A percentile compares a stretch with the other conserved stretches of the same genome.
Evolutionary conservation across 306 rosid genomes (phyloP).

Genomic region (Sechiopsis laciniata): DNA sequence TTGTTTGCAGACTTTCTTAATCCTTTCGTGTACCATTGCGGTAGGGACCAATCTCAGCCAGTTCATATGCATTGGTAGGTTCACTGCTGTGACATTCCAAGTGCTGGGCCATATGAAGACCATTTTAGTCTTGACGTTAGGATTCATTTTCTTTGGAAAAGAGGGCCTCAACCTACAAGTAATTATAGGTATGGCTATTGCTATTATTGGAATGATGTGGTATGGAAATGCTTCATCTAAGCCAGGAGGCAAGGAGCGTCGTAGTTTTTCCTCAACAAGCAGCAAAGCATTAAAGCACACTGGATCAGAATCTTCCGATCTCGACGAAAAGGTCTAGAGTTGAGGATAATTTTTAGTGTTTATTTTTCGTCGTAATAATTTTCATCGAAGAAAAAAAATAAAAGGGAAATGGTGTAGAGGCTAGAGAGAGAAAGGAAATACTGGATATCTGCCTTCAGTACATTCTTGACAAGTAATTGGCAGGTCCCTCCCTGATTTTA

Average conservation of each 20-base stretch:
- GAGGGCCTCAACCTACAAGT: slow-evolving; percentile 67
- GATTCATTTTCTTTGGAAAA: slow-evolving; percentile 72
- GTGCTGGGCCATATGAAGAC: slow-evolving; percentile 86
- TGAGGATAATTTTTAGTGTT: slow-evolving; percentile 6
- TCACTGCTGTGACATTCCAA: slow-evolving; percentile 73
- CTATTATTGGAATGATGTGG: slow-evolving; percentile 79
- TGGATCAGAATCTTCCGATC: slow-evolving; percentile 25
- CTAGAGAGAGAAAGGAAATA: neutral
- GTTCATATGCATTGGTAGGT: slow-evolving; percentile 78
- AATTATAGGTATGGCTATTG: slow-evolving; percentile 62
- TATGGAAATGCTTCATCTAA: slow-evolving; percentile 77
- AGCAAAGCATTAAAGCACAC: slow-evolving; percentile 21
- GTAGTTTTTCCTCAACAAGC: slow-evolving; percentile 30
- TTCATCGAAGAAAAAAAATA: slow-evolving; percentile 11
- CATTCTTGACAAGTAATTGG: slow-evolving; percentile 10
- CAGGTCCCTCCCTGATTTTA: slow-evolving; percentile 19
- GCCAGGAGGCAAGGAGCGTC: slow-evolving; percentile 77
- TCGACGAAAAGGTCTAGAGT: slow-evolving; percentile 23
- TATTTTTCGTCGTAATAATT: slow-evolving; percentile 4
- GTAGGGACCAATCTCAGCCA: slow-evolving; percentile 81
- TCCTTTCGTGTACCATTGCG: slow-evolving; percentile 65
- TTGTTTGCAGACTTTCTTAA: slow-evolving; percentile 46
- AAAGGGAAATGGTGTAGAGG: slow-evolving; percentile 5
- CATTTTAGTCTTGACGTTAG: slow-evolving; percentile 59
- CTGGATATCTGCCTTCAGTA: slow-evolving; percentile 1